phyloP scores from a whole-genome alignment of 2,329 filamentous ascomycete genomes.

The Anthostomella pinea region DNA sequence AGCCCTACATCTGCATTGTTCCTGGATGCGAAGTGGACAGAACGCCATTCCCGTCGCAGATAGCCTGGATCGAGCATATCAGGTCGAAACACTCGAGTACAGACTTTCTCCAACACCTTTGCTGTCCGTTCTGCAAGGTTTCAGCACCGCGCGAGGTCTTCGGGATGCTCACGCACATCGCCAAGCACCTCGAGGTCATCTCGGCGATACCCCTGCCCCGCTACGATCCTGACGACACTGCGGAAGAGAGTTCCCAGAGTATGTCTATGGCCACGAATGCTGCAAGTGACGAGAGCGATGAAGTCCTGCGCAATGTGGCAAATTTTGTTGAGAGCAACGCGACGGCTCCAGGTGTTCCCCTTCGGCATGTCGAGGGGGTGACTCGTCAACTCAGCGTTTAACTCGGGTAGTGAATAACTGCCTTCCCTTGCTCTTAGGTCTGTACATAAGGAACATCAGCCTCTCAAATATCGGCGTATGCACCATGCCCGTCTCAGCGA shows the following conservation, averaged over 20 bases:
- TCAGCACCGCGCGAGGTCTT: background rate
- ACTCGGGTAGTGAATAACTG: no score
- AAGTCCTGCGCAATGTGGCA: background rate
- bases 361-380: background rate
- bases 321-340: background rate
- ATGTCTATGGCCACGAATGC: background rate
- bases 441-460: no score
- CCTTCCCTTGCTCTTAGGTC: no score
- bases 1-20: background rate
- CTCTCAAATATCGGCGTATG: no score
- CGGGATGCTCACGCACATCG: background rate
- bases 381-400: no score
- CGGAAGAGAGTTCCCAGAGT: background rate
- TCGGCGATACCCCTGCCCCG: background rate
- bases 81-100: background rate
- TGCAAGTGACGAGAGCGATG: background rate
- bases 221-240: background rate
- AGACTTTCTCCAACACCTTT: background rate
- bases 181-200: background rate
- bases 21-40: background rate
- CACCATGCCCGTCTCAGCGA: no score
- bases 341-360: background rate
- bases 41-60: background rate
- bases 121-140: background rate
- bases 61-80: background rate